Evolutionary conservation across 208 protist genomes (phyloP).

Genomic region (Wallacemonas sp.): DNA sequence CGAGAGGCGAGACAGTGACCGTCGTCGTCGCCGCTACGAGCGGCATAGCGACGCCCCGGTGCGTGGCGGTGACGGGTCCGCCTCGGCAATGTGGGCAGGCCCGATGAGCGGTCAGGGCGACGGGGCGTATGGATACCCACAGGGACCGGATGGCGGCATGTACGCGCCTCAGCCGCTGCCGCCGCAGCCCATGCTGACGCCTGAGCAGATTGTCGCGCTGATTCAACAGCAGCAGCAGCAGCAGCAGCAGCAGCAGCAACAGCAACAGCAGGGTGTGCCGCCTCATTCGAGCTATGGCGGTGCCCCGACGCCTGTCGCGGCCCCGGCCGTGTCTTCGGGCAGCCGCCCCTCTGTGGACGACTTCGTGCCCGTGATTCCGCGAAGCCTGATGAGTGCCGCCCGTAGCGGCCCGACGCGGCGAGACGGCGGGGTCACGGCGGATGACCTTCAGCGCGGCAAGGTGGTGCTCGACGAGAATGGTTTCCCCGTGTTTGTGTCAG

Average conservation of each 20-base stretch:
- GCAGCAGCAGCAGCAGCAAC: constrained; percentile 11
- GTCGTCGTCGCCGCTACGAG: constrained; percentile 4
- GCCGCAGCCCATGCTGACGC: constrained; percentile 1
- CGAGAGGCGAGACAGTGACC: background rate
- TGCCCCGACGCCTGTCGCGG: too few relatives aligned
- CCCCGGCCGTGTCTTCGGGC: too few relatives aligned
- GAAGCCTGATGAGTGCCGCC: constrained; percentile 28
- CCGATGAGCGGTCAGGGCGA: too few relatives aligned
- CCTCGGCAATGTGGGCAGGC: background rate
- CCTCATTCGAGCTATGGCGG: too few relatives aligned
- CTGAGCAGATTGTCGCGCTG: constrained; percentile 5
- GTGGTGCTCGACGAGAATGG: constrained; percentile 8
- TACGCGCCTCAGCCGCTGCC: background rate
- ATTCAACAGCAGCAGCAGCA: constrained; percentile 11
- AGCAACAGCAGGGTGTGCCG: background rate
- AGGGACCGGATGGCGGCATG: background rate
- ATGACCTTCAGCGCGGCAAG: background rate
- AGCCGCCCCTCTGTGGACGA: constrained; percentile 66
- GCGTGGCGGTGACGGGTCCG: background rate
- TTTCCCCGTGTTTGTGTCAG: background rate
- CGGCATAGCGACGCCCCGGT: background rate
- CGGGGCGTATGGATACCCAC: background rate
- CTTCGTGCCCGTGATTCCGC: constrained; percentile 56
- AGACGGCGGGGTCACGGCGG: background rate
- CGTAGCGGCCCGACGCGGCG: constrained; percentile 9